These are phyloP conservation scores for Penicillium rolfsii DNA, from an alignment of 2,329 filamentous ascomycete genomes.

Conservation along the genomic window DNA sequence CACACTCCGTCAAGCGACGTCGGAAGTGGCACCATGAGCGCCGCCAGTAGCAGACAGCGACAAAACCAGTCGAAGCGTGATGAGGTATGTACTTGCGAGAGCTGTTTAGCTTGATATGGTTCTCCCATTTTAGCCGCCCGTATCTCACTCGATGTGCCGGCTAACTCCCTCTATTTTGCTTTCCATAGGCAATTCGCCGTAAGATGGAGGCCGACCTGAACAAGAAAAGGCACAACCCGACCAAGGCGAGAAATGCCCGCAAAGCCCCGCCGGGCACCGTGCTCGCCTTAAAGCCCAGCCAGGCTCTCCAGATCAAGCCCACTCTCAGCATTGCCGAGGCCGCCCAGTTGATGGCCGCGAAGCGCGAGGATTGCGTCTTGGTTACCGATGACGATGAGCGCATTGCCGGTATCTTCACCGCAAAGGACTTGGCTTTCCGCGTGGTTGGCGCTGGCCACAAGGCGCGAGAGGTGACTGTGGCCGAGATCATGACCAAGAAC, in stretches of 20 bases:
- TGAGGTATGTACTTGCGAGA: constrained; percentile 69
- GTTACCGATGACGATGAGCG: constrained; percentile 98
- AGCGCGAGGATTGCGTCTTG: constrained; percentile 95
- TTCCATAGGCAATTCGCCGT: constrained; percentile 79
- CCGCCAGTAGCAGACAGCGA: constrained; percentile 83
- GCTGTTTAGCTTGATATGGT: constrained; percentile 8
- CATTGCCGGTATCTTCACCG: constrained; percentile 98
- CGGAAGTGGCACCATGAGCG: constrained; percentile 74
- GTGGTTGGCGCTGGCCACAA: constrained; percentile 91
- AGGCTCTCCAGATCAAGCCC: constrained; percentile 96
- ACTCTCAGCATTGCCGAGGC: constrained; percentile 91
- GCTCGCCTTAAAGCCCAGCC: constrained; percentile 90
- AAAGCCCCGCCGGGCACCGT: constrained; percentile 97
- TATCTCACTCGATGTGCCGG: neutral
- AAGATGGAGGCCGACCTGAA: constrained; percentile 97
- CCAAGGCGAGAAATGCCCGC: constrained; percentile 78
- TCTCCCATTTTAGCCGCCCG: neutral
- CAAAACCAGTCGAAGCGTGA: constrained; percentile 97
- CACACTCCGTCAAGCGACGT: constrained; percentile 52
- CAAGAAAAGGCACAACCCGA: constrained; percentile 87
- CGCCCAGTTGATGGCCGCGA: constrained; percentile 97
- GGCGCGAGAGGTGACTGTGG: constrained; percentile 86
- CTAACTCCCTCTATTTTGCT: constrained; percentile 10
- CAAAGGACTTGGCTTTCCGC: constrained; percentile 96
- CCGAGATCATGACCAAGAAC: constrained; percentile 99